These are phyloP conservation scores for Rhipidocladum racemiflorum DNA, from an alignment of 176 grass and related monocot species.

Conservation along the genomic window DNA sequence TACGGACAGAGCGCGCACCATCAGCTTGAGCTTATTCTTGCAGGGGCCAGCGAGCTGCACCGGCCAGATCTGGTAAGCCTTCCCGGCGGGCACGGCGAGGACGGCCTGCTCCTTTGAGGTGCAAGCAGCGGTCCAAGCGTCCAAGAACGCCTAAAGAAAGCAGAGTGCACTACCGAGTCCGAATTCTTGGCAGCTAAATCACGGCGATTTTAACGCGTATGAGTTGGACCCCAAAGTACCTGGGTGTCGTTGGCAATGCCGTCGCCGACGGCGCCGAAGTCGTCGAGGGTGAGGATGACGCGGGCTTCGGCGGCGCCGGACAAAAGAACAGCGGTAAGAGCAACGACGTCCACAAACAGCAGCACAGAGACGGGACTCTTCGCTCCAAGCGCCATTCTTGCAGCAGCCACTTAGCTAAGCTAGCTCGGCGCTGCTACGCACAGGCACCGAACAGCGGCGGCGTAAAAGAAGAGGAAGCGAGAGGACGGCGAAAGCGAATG, in stretches of 20 bases:
- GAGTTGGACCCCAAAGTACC: conserved; percentile 8
- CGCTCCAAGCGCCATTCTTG: neutral
- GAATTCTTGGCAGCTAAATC: neutral
- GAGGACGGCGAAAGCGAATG: neutral
- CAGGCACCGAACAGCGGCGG: neutral
- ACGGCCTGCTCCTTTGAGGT: conserved; percentile 29
- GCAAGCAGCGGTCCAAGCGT: conserved; percentile 64
- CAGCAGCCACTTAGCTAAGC: neutral
- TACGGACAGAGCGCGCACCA: conserved; percentile 31
- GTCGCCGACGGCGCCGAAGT: conserved; percentile 70
- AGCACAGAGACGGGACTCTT: neutral
- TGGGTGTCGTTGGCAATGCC: conserved; percentile 51
- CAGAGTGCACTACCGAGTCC: neutral
- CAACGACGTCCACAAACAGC: neutral
- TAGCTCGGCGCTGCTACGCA: neutral
- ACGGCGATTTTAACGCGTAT: neutral
- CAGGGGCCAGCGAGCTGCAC: conserved; percentile 62
- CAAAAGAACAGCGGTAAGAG: neutral
- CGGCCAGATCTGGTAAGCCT: conserved; percentile 54
- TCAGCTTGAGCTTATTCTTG: conserved; percentile 57
- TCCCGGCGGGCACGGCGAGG: conserved; percentile 51
- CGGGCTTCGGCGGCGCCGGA: conserved; percentile 24
- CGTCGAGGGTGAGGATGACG: conserved; percentile 47
- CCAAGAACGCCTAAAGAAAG: conserved; percentile 51
- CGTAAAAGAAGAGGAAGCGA: neutral